These are phyloP conservation scores for Ophiognomonia clavigignenti-juglandacearum DNA, from an alignment of 2,329 filamentous ascomycete genomes.

Conservation along the genomic window DNA sequence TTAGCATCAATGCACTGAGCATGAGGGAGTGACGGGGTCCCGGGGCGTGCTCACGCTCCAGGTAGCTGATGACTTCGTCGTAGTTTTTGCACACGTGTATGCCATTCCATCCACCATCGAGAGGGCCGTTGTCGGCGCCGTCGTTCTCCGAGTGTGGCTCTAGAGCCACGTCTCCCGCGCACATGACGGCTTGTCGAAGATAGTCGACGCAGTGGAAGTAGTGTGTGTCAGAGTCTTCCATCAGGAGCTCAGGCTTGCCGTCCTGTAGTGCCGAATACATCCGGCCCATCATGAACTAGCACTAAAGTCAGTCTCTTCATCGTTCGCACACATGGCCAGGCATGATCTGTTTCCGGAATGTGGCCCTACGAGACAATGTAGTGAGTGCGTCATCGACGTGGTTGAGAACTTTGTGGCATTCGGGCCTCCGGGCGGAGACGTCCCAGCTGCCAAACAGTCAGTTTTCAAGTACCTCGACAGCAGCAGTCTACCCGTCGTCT, in stretches of 20 bases:
- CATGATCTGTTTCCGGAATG: not conserved
- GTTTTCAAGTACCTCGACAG: too few species aligned
- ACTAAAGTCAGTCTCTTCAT: too few species aligned
- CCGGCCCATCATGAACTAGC: constrained; percentile 29
- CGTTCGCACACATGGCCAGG: too few species aligned
- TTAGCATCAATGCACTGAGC: not conserved
- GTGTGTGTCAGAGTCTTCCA: constrained; percentile 27
- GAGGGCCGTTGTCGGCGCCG: constrained; percentile 19
- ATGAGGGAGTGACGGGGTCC: not conserved
- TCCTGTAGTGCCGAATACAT: constrained; percentile 25
- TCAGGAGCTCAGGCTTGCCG: constrained; percentile 18
- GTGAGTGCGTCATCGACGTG: constrained; percentile 35
- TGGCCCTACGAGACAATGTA: constrained; percentile 33
- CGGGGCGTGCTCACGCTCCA: constrained; percentile 18
- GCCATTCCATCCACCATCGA: constrained; percentile 21
- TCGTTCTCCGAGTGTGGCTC: constrained; percentile 21
- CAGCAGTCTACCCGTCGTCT: not conserved
- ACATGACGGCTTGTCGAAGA: constrained; percentile 23
- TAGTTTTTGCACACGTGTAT: constrained; percentile 23
- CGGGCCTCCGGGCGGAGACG: constrained; percentile 19
- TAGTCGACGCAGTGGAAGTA: constrained; percentile 31
- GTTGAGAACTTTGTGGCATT: constrained; percentile 27
- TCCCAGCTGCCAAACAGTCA: not conserved
- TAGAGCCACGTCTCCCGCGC: constrained; percentile 20
- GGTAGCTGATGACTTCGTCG: constrained; percentile 18